Evolutionary conservation across 2,329 filamentous ascomycete genomes (phyloP), one percentile per base, ranked within the genome.

Genomic region (Ophiostoma sp.): DNA sequence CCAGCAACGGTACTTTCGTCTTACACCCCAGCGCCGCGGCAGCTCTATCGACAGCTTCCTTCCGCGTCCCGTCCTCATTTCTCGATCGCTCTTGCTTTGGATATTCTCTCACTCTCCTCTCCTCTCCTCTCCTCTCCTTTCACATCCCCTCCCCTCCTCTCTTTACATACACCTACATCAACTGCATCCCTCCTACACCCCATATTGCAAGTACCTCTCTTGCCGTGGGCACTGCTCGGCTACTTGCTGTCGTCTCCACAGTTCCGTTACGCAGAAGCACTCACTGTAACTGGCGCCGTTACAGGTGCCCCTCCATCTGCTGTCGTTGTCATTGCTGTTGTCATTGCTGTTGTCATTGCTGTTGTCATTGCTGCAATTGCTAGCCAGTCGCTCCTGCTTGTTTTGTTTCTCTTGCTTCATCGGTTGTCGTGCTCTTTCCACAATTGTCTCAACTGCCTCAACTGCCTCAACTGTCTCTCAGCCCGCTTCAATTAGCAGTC

Each of bases 221-320:
- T 48, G 68, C 68, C 48, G 44, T 54, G 44, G 33, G 31, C 62
- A 33, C 62, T 65, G 62, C 44, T 52, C 39, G 52, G 36, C 35
- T 67, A 57, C 66, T 39, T 67, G 68, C 66, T 33, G 35, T 20
- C 60, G 36, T 15, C 66, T 67, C 71, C 71, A 72, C 71, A 62
- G 15, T 70, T 71, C 72, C 72, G 71, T 73, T 71, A 73, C 72
- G 70, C 71, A 69, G 71, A 68, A 68, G 65, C 69, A 72, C 48
- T 39, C 31, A 36, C 48, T 54, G 65, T 57, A 36, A 44, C 69
- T 64, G 69, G 54, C 68, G 48, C 67, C 65, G 33, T 44, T 54
- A 33, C 67, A 31, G 23, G 36, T 41, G 52, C 64, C 64, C 65
- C 41, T 57, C 57, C 60, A 35, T 23, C 52, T 48, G 23, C 11